Base-by-base conservation (phyloP, 2,329 filamentous ascomycete genomes). In the Aspergillus ruber region DNA sequence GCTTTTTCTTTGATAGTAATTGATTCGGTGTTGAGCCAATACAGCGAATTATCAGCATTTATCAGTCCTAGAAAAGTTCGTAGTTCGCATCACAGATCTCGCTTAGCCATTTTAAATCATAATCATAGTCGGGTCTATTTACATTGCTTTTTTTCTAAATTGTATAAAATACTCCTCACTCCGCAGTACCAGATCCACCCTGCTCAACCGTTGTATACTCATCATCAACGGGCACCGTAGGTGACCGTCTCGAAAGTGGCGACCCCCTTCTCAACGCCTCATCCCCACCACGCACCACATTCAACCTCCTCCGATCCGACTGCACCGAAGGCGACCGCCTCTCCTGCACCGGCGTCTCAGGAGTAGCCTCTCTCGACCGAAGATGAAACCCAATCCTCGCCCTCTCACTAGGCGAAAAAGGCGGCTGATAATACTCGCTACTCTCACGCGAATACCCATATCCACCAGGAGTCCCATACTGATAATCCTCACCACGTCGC, bases 401-500 rank as follows among this genome's bases (percentile, higher is more conserved):
- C 25, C 51, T 49, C 17, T 60, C 58, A 20, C 48, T 60, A 17
- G 65, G 63, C 10, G 61, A 63, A 41, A 59, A 60, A 3, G 56
- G 63, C 10, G 60, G 63, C 41, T 60, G 59, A 4, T 56, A 54
- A n/a, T 58, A 48, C 8, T 51, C 55, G 13, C 63, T 58, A 12
- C 49, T 50, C 10, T 60, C 57, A 25, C 59, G 52, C 1, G 52
- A 47, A 44, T 56, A 62, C 4, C 59, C 47, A 29, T 29, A 29
- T 29, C 25, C 9, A 29, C 25, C 25, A n/a, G 57, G 51, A 6
- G 58, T 58, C 7, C 52, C 60, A 46, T 79, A 77, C 42, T 82
- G 75, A 54, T 85, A 85, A n/a, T 83, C 81, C 59, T 86, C 83
- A 2, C 81, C 81, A 2, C 80, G 72, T 10, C 75, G 72, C 61